phyloP scores from a whole-genome alignment of 2,329 filamentous ascomycete genomes.

The Corinectria fuckeliana region DNA sequence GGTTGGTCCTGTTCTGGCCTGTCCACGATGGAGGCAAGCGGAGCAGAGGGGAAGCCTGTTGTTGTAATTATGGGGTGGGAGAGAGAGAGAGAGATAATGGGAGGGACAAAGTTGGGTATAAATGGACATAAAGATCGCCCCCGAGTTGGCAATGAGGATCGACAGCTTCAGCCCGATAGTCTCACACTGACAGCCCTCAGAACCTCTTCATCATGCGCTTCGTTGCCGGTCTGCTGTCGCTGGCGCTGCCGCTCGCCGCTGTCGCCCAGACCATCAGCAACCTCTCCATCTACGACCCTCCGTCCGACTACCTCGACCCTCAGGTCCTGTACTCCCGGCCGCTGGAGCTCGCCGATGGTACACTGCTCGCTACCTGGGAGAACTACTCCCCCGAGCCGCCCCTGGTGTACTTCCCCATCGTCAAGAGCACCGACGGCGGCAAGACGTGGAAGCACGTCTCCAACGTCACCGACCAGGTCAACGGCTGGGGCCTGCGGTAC shows the following conservation, averaged over 20 bases:
- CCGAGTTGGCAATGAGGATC: not conserved
- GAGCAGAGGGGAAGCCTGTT: too few relatives aligned
- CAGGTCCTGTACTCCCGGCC: slow-evolving; percentile 54
- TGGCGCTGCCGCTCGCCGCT: slow-evolving; percentile 13
- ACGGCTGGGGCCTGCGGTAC: slow-evolving; percentile 71
- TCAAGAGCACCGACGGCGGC: slow-evolving; percentile 58
- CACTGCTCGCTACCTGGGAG: slow-evolving; percentile 61
- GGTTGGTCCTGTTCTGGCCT: not conserved
- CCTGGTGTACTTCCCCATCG: slow-evolving; percentile 61
- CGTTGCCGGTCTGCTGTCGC: slow-evolving; percentile 3
- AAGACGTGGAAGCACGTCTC: slow-evolving; percentile 70
- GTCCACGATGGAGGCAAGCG: slow-evolving; percentile 18
- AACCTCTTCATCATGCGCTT: slow-evolving; percentile 14
- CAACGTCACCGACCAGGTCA: slow-evolving; percentile 67
- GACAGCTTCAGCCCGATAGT: not conserved
- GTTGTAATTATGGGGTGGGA: too few relatives aligned
- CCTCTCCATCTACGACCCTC: slow-evolving; percentile 50
- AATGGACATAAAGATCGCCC: slow-evolving; percentile 1
- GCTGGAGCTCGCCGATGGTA: slow-evolving; percentile 52
- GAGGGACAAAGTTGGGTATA: slow-evolving; percentile 1
- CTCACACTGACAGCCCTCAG: not conserved
- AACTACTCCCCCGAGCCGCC: slow-evolving; percentile 65
- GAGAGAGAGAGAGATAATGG: not conserved
- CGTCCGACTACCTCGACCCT: slow-evolving; percentile 49
- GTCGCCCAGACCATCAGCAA: slow-evolving; percentile 29